These are phyloP conservation scores for Morella rubra DNA, from an alignment of 306 rosid species.

Conservation along the genomic window DNA sequence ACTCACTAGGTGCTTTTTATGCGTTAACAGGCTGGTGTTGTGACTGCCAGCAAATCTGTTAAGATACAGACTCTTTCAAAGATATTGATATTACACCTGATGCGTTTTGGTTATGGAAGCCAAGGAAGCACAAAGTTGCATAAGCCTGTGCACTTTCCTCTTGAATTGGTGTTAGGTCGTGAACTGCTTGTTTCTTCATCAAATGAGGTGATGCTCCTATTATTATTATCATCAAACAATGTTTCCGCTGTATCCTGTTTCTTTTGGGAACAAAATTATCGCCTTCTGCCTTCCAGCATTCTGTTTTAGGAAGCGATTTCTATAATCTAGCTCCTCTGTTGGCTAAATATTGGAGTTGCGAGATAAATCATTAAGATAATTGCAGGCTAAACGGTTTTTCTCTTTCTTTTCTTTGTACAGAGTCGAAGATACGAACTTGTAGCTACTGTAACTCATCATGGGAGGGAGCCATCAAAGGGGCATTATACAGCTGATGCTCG, in stretches of 20 bases:
- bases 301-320: background rate
- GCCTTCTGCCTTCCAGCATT: background rate
- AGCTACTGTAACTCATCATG: slow-evolving; percentile 94
- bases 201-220: slow-evolving; percentile 51
- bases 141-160: slow-evolving; percentile 84
- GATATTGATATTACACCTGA: slow-evolving; percentile 89
- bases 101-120: slow-evolving; percentile 91
- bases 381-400: slow-evolving; percentile 1
- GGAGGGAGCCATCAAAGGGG: slow-evolving; percentile 90
- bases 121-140: slow-evolving; percentile 98
- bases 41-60: slow-evolving; percentile 75
- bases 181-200: slow-evolving; percentile 68
- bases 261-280: background rate
- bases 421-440: slow-evolving; percentile 89
- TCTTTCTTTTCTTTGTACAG: slow-evolving; percentile 36
- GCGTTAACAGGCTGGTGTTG: slow-evolving; percentile 64
- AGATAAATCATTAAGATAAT: background rate
- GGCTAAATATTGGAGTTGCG: background rate
- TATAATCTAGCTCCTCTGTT: background rate
- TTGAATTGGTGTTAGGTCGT: slow-evolving; percentile 70
- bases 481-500: slow-evolving; percentile 93
- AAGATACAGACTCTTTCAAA: slow-evolving; percentile 72
- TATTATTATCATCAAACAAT: background rate
- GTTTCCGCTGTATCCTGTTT: background rate
- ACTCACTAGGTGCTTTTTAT: background rate